These are phyloP conservation scores for Lyophyllum decastes DNA, from an alignment of 768 basidiomycete species.

Conservation along the genomic window DNA sequence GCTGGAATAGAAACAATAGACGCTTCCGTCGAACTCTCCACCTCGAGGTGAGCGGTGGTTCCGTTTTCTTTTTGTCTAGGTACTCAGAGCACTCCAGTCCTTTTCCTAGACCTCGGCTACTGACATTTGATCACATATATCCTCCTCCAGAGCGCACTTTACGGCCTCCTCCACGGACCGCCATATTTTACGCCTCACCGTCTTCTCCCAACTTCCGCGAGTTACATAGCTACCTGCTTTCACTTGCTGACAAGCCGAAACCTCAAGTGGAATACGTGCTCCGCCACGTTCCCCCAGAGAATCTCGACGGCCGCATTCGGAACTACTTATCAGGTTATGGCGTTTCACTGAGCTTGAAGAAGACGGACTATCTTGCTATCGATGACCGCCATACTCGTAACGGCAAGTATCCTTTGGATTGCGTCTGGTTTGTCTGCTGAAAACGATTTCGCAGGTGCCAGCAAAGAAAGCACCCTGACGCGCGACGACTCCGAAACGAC, in stretches of 20 bases:
- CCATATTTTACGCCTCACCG: conserved; percentile 78
- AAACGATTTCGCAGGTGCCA: conserved; percentile 5
- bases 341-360: conserved; percentile 90
- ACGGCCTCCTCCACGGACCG: conserved; percentile 55
- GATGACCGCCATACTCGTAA: conserved; percentile 70
- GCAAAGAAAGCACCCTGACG: conserved; percentile 5
- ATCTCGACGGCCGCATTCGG: conserved; percentile 22
- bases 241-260: conserved; percentile 43
- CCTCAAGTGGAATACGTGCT: conserved; percentile 73
- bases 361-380: conserved; percentile 93
- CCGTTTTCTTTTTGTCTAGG: background rate
- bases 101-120: conserved; percentile 46
- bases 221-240: conserved; percentile 66
- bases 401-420: conserved; percentile 8
- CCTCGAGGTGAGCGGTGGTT: conserved; percentile 26
- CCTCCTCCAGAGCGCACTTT: conserved; percentile 48
- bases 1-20: conserved; percentile 53
- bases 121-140: conserved; percentile 80
- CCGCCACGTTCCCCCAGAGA: conserved; percentile 57
- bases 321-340: conserved; percentile 85
- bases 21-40: conserved; percentile 25
- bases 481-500: conserved; percentile 28
- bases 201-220: conserved; percentile 66
- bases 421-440: background rate
- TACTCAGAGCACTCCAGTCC: conserved; percentile 17